A percentile compares a stretch with the other conserved stretches of the same genome.
Conservation (phyloP, 768 basidiomycete species). For the Mrakia blollopis region DNA sequence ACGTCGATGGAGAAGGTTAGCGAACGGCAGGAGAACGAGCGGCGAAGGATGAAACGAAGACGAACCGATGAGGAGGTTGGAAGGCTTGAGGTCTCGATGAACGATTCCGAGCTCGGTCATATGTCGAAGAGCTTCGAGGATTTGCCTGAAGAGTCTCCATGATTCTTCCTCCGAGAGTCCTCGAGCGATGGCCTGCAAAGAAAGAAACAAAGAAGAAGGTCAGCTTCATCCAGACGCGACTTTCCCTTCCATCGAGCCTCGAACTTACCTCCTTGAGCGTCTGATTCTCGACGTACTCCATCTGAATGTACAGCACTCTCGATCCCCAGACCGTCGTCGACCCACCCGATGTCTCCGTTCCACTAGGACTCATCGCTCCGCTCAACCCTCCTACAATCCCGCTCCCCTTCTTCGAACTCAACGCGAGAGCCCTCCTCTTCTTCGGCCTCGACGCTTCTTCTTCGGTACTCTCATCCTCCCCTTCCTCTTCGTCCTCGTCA, state of each 20-base stretch:
- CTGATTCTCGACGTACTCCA: constrained; percentile 91
- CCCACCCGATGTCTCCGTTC: constrained; percentile 20
- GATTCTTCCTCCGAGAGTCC: constrained; percentile 76
- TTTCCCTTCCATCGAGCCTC: background rate
- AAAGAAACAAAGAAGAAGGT: constrained; percentile 19
- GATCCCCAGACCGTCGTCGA: constrained; percentile 31
- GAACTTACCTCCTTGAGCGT: constrained; percentile 70
- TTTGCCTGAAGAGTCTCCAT: constrained; percentile 85
- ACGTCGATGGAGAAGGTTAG: background rate
- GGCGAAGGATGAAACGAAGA: background rate
- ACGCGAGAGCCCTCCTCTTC: background rate
- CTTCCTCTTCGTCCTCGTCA: constrained; percentile 5
- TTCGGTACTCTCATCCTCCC: constrained; percentile 23
- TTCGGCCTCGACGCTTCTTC: constrained; percentile 15
- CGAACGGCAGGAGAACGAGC: constrained; percentile 1
- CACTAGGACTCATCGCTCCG: constrained; percentile 6
- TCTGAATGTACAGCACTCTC: constrained; percentile 84
- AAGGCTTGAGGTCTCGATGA: constrained; percentile 75
- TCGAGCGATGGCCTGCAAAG: constrained; percentile 64
- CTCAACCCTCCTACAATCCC: constrained; percentile 6
- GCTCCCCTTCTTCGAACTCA: background rate
- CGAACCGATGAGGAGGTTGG: constrained; percentile 88
- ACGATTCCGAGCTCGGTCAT: constrained; percentile 79
- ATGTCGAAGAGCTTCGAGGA: constrained; percentile 81
- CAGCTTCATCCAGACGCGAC: background rate